Conservation (phyloP, 2,329 filamentous ascomycete genomes). For the Hypoxylon sp. region DNA sequence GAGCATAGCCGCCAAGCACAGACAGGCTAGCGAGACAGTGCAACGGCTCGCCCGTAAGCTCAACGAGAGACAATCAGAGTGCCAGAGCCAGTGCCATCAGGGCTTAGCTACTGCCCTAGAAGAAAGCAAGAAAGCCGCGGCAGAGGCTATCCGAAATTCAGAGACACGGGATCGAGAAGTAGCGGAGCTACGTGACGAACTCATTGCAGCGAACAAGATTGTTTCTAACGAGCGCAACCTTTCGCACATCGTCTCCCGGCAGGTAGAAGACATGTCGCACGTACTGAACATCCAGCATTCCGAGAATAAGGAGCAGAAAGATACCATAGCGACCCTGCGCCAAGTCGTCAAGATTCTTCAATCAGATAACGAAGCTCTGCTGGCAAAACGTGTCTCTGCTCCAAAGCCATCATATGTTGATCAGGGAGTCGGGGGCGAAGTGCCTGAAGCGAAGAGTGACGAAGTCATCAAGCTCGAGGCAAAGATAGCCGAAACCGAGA, state of each 20-base stretch:
- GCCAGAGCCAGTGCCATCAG: conserved; percentile 1
- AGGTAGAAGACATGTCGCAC: conserved; percentile 14
- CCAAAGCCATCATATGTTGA: neutral
- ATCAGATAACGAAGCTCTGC: conserved; percentile 8
- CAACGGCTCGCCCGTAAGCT: neutral
- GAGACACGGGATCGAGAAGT: conserved; percentile 4
- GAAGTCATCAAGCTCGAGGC: neutral
- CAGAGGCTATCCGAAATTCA: conserved; percentile 9
- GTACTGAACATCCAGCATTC: conserved; percentile 23
- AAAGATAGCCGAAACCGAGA: neutral
- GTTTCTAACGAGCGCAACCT: conserved; percentile 18
- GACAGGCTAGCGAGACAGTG: neutral
- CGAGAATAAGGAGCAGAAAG: conserved; percentile 22
- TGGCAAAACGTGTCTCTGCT: neutral
- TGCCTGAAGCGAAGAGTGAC: neutral
- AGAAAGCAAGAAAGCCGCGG: neutral
- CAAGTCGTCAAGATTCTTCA: conserved; percentile 5
- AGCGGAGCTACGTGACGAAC: conserved; percentile 4
- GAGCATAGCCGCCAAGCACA: neutral
- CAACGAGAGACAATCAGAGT: neutral
- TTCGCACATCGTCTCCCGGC: conserved; percentile 15
- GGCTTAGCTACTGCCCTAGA: neutral
- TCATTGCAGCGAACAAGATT: neutral
- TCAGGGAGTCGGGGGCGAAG: neutral
- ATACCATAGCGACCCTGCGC: neutral